Conservation (phyloP, 2,329 filamentous ascomycete genomes). For the Bipolaris oryzae region DNA sequence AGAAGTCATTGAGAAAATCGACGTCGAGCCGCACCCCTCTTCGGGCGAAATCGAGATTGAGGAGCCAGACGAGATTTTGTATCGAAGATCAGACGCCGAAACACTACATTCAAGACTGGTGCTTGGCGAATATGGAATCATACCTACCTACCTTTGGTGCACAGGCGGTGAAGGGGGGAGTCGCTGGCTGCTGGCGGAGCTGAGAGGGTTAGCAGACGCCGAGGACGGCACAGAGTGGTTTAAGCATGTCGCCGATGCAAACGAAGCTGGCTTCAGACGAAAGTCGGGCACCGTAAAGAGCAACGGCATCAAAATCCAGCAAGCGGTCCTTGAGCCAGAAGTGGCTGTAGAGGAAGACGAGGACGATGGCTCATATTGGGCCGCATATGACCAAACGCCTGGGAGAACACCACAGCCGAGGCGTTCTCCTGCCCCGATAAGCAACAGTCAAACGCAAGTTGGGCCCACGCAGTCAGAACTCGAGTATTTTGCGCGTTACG, state of each 20-base stretch:
- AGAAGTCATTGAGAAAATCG: constrained; percentile 65
- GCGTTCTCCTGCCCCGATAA: constrained; percentile 65
- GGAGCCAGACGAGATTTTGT: constrained; percentile 67
- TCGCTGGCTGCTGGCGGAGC: constrained; percentile 75
- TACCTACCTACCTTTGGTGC: constrained; percentile 73
- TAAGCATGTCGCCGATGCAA: constrained; percentile 64
- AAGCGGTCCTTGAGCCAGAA: constrained; percentile 18
- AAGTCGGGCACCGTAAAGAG: constrained; percentile 28
- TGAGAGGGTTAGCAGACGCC: constrained; percentile 63
- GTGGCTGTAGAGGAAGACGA: constrained; percentile 54
- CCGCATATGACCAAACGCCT: constrained; percentile 74
- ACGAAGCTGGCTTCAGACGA: constrained; percentile 54
- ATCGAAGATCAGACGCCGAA: constrained; percentile 73
- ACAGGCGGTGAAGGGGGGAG: constrained; percentile 67
- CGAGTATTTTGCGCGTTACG: constrained; percentile 78
- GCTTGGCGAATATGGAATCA: constrained; percentile 65
- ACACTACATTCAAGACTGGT: constrained; percentile 72
- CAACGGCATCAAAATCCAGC: constrained; percentile 23
- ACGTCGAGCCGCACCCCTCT: constrained; percentile 78
- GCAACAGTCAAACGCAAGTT: constrained; percentile 45
- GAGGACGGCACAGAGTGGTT: constrained; percentile 65
- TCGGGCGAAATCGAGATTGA: constrained; percentile 81
- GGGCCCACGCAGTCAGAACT: constrained; percentile 60
- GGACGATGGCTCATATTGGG: constrained; percentile 81
- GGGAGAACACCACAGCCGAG: constrained; percentile 53